A percentile compares a stretch with the other conserved stretches of the same genome.
Evolutionary conservation across 2,329 filamentous ascomycete species (phyloP).

Genomic region (Claviceps maximensis): DNA sequence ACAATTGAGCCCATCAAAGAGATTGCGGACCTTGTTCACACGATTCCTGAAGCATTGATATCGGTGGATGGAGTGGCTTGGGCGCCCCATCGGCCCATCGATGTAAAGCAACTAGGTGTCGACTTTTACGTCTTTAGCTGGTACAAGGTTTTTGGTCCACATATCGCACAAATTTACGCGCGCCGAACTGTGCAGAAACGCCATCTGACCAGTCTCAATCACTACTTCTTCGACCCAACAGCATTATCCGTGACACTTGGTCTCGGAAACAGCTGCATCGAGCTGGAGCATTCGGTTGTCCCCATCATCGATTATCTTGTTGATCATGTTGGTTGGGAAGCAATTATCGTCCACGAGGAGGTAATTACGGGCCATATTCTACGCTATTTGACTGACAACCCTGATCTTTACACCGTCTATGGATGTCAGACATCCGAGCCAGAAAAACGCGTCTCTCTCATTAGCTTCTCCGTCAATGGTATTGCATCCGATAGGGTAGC

Average conservation of each 20-base stretch:
- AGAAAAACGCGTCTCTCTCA: conserved; percentile 43
- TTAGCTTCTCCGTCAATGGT: conserved; percentile 53
- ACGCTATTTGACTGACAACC: conserved; percentile 42
- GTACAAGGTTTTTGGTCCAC: conserved; percentile 76
- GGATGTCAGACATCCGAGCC: conserved; percentile 2
- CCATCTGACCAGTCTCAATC: conserved; percentile 40
- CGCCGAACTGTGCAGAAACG: conserved; percentile 38
- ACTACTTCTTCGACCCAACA: conserved; percentile 52
- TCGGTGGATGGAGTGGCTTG: conserved; percentile 67
- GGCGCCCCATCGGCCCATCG: conserved; percentile 57
- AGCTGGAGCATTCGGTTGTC: conserved; percentile 51
- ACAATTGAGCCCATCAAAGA: conserved; percentile 46
- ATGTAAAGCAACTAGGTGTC: conserved; percentile 54
- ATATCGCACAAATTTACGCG: conserved; percentile 58
- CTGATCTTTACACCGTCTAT: conserved; percentile 23
- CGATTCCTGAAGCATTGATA: conserved; percentile 37
- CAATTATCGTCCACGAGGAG: conserved; percentile 45
- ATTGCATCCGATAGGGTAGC: conserved; percentile 44
- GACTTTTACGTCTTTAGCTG: conserved; percentile 71
- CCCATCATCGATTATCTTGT: conserved; percentile 49
- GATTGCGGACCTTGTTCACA: conserved; percentile 37
- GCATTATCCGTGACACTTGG: conserved; percentile 55
- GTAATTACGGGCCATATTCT: conserved; percentile 45
- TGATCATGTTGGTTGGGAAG: conserved; percentile 31
- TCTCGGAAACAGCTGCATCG: conserved; percentile 57